Conservation (phyloP, 2,329 filamentous ascomycete species). For the Thielaviopsis ethacetica region DNA sequence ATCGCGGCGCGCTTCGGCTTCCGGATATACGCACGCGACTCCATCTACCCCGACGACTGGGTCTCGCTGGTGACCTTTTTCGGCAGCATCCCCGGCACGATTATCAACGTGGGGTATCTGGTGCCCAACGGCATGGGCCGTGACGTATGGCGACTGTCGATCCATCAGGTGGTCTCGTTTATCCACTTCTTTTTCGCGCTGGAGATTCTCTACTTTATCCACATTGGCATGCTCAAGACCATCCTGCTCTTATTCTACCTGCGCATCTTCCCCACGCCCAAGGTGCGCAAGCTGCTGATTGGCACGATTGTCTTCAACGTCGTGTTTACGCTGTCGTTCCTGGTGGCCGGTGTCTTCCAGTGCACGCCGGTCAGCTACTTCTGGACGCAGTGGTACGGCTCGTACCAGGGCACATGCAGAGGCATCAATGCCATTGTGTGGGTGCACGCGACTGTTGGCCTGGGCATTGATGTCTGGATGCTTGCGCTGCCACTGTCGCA, state of each 20-base stretch:
- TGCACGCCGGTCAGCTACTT: slow-evolving; percentile 34
- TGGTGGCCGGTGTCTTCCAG: slow-evolving; percentile 30
- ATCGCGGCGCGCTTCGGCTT: slow-evolving; percentile 26
- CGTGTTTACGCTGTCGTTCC: slow-evolving; percentile 25
- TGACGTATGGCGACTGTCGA: slow-evolving; percentile 31
- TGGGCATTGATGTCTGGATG: slow-evolving; percentile 35
- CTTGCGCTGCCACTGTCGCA: slow-evolving; percentile 32
- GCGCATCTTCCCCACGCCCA: slow-evolving; percentile 30
- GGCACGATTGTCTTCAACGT: slow-evolving; percentile 24
- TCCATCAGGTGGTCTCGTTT: slow-evolving; percentile 27
- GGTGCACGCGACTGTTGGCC: slow-evolving; percentile 34
- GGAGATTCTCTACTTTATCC: slow-evolving; percentile 29
- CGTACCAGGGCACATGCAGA: slow-evolving; percentile 30
- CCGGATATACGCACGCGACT: slow-evolving; percentile 20
- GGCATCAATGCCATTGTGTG: slow-evolving; percentile 32
- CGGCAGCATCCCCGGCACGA: slow-evolving; percentile 17
- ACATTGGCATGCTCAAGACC: slow-evolving; percentile 31
- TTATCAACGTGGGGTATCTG: slow-evolving; percentile 19
- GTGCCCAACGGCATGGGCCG: slow-evolving; percentile 28
- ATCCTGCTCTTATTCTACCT: slow-evolving; percentile 39
- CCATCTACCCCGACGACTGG: slow-evolving; percentile 24
- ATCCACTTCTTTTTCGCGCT: slow-evolving; percentile 26
- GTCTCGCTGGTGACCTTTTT: slow-evolving; percentile 18
- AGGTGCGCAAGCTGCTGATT: slow-evolving; percentile 25
- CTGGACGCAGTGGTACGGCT: slow-evolving; percentile 36